Conservation (phyloP, 192 early-diverging fungal genomes). For the Backusella australiensis region DNA sequence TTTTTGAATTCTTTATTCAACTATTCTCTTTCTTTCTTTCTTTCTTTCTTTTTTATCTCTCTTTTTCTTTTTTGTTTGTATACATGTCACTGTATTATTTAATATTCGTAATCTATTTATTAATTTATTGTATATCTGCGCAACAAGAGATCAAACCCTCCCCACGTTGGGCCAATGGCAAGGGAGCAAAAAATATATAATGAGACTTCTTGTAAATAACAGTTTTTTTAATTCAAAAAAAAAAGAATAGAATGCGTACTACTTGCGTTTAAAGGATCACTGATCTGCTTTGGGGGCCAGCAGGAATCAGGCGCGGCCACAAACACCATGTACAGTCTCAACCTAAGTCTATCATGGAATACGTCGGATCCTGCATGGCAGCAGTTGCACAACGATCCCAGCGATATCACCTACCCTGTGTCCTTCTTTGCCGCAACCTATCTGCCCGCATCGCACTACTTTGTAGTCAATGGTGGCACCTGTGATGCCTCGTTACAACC, state of each 20-base stretch:
- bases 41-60: background rate
- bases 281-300: conserved; percentile 7
- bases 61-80: background rate
- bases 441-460: background rate
- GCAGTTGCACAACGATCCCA: background rate
- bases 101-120: background rate
- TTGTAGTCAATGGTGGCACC: conserved; percentile 18
- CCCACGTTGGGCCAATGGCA: conserved; percentile 24
- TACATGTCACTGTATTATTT: background rate
- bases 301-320: background rate
- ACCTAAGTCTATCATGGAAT: conserved; percentile 8
- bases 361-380: conserved; percentile 12
- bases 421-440: conserved; percentile 3
- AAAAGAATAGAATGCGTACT: conserved; percentile 17
- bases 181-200: background rate
- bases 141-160: conserved; percentile 14
- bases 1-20: background rate
- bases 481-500: background rate
- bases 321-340: background rate
- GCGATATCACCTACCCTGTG: background rate
- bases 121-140: background rate
- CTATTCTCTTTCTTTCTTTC: background rate
- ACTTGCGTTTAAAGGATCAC: conserved; percentile 2
- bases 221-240: background rate
- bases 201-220: background rate